Evolutionary conservation across 768 basidiomycete genomes (phyloP).

Genomic region (Astraeus odoratus): DNA sequence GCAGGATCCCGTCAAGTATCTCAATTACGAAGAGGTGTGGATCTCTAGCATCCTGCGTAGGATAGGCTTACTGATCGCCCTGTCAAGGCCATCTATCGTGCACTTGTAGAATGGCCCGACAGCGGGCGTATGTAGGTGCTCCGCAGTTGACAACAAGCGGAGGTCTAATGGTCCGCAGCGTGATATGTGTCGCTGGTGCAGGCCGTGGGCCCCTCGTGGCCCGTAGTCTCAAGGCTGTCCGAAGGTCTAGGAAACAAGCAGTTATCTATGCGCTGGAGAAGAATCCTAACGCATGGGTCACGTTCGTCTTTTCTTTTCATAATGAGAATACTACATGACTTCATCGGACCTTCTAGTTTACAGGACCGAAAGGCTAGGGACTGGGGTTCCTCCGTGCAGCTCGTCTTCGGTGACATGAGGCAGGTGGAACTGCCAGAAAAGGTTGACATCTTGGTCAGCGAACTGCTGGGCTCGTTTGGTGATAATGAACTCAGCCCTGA

Average conservation of each 20-base stretch:
- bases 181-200: constrained; percentile 89
- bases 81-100: constrained; percentile 68
- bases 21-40: constrained; percentile 84
- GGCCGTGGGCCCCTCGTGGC: constrained; percentile 91
- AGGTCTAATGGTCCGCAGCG: constrained; percentile 36
- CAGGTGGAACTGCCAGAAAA: constrained; percentile 72
- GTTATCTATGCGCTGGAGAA: constrained; percentile 89
- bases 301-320: constrained; percentile 47
- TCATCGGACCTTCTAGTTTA: constrained; percentile 42
- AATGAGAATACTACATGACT: constrained; percentile 3
- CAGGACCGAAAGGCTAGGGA: constrained; percentile 76
- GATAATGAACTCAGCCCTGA: constrained; percentile 99
- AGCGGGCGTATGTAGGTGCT: constrained; percentile 55
- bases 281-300: constrained; percentile 92
- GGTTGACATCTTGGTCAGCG: constrained; percentile 92
- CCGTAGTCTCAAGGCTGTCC: constrained; percentile 71
- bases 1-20: constrained; percentile 94
- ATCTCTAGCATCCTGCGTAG: constrained; percentile 7
- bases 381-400: constrained; percentile 74
- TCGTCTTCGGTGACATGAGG: constrained; percentile 96
- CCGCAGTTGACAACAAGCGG: constrained; percentile 5
- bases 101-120: constrained; percentile 64
- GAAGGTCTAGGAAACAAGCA: constrained; percentile 55
- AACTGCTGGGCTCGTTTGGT: constrained; percentile 93
- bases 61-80: constrained; percentile 6